These are phyloP conservation scores for Dothiorella sarmentorum DNA, from an alignment of 2,329 filamentous ascomycete species.

Conservation along the genomic window DNA sequence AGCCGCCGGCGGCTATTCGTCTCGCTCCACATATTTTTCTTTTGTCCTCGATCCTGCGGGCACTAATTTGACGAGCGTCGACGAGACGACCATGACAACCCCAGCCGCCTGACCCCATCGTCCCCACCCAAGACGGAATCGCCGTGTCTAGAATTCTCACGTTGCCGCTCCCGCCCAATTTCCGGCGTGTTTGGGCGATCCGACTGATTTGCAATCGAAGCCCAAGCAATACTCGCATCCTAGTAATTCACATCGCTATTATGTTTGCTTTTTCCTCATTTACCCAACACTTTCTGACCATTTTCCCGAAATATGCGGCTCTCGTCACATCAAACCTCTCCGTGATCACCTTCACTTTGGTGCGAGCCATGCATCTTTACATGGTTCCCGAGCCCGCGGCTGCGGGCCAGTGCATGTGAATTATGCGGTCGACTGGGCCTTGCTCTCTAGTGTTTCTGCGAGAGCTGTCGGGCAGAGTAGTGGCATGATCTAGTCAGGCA, in stretches of 20 bases:
- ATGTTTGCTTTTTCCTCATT: neutral
- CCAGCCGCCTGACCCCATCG: neutral
- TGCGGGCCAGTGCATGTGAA: neutral
- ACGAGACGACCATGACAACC: too few species aligned
- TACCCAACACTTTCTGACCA: neutral
- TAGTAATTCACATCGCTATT: neutral
- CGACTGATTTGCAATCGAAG: neutral
- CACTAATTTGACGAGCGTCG: neutral
- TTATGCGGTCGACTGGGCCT: neutral
- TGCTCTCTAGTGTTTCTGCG: neutral
- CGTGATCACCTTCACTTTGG: neutral
- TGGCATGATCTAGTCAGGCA: neutral
- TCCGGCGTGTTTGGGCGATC: neutral
- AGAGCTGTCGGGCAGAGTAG: neutral
- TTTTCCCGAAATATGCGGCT: neutral
- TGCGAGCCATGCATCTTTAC: neutral
- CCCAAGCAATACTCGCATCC: neutral
- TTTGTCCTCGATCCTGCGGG: neutral
- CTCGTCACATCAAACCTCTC: neutral
- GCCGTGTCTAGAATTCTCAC: slow-evolving; percentile 1
- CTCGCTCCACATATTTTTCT: neutral
- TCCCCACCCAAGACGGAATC: neutral
- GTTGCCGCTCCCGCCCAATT: neutral
- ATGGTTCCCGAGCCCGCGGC: slow-evolving; percentile 4
- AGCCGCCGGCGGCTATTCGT: neutral